phyloP scores from a whole-genome alignment of 2,329 filamentous ascomycete genomes.

The Colletotrichum sansevieriae region DNA sequence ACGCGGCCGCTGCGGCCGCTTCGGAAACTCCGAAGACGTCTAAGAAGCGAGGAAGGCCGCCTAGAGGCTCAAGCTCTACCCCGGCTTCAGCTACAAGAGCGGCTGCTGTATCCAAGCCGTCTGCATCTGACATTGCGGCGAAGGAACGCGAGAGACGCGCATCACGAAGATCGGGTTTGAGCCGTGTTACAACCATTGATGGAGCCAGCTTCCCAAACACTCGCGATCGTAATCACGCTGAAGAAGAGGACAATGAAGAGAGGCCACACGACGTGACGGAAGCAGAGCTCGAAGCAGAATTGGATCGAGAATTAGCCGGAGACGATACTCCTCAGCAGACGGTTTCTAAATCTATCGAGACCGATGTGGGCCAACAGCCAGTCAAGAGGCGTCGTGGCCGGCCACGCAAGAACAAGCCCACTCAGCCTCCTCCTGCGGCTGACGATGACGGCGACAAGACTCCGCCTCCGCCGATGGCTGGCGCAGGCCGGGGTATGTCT shows the following conservation, averaged over 20 bases:
- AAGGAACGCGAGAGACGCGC: conserved; percentile 32
- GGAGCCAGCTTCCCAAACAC: conserved; percentile 32
- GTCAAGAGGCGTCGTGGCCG: conserved; percentile 36
- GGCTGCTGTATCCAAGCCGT: conserved; percentile 19
- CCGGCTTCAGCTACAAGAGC: conserved; percentile 24
- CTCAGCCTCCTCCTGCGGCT: neutral
- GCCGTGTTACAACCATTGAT: conserved; percentile 29
- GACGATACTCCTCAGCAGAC: conserved; percentile 38
- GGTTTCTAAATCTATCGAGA: conserved; percentile 8
- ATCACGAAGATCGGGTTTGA: conserved; percentile 40
- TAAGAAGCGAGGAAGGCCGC: conserved; percentile 49
- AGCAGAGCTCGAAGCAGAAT: conserved; percentile 52
- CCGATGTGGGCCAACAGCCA: conserved; percentile 38
- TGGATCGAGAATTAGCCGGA: conserved; percentile 50
- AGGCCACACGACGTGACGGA: conserved; percentile 44
- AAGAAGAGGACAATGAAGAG: conserved; percentile 22
- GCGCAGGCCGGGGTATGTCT: conserved; percentile 57
- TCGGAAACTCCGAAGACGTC: conserved; percentile 46
- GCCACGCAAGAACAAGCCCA: conserved; percentile 33
- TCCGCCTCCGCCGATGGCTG: conserved; percentile 28
- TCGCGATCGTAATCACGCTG: neutral
- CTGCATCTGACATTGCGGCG: conserved; percentile 35
- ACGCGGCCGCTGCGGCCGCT: conserved; percentile 34
- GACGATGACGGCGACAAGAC: conserved; percentile 24
- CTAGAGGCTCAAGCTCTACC: conserved; percentile 52